Evolutionary conservation across 345 rosid species (phyloP).

Genomic region (Geranium brycei): DNA sequence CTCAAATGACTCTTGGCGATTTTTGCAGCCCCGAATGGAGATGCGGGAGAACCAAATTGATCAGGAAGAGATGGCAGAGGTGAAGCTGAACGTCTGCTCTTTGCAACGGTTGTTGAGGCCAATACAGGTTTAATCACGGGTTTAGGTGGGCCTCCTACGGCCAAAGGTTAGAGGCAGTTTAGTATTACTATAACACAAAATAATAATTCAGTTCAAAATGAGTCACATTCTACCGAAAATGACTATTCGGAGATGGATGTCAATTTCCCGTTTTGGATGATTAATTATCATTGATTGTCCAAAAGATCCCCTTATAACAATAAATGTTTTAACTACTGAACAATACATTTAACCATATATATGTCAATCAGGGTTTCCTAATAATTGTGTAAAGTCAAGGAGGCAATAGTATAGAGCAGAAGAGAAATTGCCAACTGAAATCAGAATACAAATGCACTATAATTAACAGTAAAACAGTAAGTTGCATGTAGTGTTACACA

Average conservation of each 20-base stretch:
- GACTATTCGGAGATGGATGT: too few species aligned
- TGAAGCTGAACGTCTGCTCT: conserved; percentile 51
- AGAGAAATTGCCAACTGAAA: neutral
- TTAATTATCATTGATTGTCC: neutral
- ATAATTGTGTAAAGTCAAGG: neutral
- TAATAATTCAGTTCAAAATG: neutral
- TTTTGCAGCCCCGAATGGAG: conserved; percentile 44
- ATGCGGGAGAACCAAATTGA: conserved; percentile 33
- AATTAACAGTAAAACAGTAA: neutral
- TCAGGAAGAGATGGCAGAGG: conserved; percentile 58
- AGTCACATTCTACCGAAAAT: neutral
- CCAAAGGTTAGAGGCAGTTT: conserved; percentile 16
- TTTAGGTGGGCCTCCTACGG: conserved; percentile 35
- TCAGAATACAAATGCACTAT: too few species aligned
- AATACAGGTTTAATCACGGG: conserved; percentile 39
- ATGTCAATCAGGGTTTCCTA: too few species aligned
- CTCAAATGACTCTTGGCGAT: conserved; percentile 24
- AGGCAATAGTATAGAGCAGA: neutral
- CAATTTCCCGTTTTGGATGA: too few species aligned
- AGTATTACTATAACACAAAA: neutral
- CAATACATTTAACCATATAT: neutral
- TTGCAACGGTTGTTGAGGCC: conserved; percentile 27
- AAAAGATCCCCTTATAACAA: neutral
- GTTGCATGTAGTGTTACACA: too few species aligned
- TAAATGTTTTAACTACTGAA: neutral